Base-by-base conservation (phyloP, 1,284 basidiomycete genomes). In the Boletus sp. region DNA sequence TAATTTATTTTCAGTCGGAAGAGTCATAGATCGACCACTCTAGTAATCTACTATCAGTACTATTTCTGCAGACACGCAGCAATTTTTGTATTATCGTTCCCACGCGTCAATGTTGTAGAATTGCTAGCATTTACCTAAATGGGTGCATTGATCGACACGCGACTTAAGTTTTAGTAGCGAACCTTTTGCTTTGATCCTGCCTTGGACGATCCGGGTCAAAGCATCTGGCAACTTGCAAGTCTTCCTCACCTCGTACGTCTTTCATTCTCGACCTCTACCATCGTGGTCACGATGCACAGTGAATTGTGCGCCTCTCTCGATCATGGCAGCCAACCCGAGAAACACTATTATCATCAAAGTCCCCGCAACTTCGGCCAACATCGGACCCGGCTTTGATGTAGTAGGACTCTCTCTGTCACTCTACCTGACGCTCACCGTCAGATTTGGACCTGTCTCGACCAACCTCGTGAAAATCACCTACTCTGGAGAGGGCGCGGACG, bases 301-400 rank as follows among this genome's bases (percentile, higher is more conserved):
- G 33, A 44, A 30, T 16, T 46, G 52, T 46, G 16, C 54, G 67
- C 67, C 50, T 23, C 21, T 21, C 57, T 25, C 54, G 49, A 51
- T 37, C 63, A 71, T 72, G 71, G 46, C 65, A 23, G 48, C 5
- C 21, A 17, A 47, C 48, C 23, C 48, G 60, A 68, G 72, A 55
- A 58, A 49, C 28, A 52, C 70, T n/a, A 85, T 90, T 74, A 80
- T 78, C 52, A 94, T 99, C 76, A 84, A 83, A 68, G 93, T 99
- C 56, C 97, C 97, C 13, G 95, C 95, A 27, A 98, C 97, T 2
- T 97, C 96, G 60, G 97, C 97, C 66, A 99, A 99, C 81, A 96
- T 99, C 72, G 97, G 97, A 4, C 97, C 97, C 30, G 97, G 97
- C 17, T 99, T 99, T 77, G 97, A 99, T 76, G 97, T 99, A 62